Base-by-base conservation (phyloP, 345 rosid species). In the Barbarea vulgaris region DNA sequence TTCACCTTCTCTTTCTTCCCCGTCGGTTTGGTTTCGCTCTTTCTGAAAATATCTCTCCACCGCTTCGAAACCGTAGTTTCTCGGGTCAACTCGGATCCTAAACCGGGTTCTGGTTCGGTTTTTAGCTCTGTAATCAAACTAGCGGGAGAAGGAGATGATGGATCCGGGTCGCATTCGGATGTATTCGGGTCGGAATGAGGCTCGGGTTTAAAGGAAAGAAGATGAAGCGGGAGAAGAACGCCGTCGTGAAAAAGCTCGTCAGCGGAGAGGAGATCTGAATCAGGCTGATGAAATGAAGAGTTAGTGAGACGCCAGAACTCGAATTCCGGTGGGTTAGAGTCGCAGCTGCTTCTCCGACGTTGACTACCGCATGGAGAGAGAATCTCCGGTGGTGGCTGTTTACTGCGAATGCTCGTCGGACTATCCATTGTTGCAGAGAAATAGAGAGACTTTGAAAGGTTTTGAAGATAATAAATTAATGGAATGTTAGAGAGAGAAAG, bases 191-290 rank as follows among this genome's bases (percentile, higher is more conserved):
- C 73, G 63, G 55, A 0, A 9, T 34, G 66, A 54, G 36, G 12
- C 9, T 59, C 73, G 1, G 78, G 6, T 61, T 78, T 73, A 3
- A 67, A 39, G 44, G 78, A 61, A 22, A 83, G 87, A 37, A 70
- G 84, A 44, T 80, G 82, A 60, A 89, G 92, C 6, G 93, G 97
- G 25, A 80, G 86, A 21, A 91, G 82, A 70, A 91, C 79, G 9
- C 97, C 97, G 62, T 83, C 87, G 78, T 81, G 77, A 19, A 91
- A 91, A 80, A 91, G 92, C 63, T 88, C 81, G 66, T 91, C 93
- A n/a, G 97, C 97, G 47, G 93, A 80, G 41, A 80, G 77, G 37
- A 88, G 85, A 62, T 84, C 81, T 15, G 88, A 79, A 0, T 74
- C 83, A 14, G 90, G 79, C 3, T 71, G 77, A 39, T 1, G 77